Evolutionary conservation across 1,284 basidiomycete genomes (phyloP).

Genomic region (Naganishia sp.): DNA sequence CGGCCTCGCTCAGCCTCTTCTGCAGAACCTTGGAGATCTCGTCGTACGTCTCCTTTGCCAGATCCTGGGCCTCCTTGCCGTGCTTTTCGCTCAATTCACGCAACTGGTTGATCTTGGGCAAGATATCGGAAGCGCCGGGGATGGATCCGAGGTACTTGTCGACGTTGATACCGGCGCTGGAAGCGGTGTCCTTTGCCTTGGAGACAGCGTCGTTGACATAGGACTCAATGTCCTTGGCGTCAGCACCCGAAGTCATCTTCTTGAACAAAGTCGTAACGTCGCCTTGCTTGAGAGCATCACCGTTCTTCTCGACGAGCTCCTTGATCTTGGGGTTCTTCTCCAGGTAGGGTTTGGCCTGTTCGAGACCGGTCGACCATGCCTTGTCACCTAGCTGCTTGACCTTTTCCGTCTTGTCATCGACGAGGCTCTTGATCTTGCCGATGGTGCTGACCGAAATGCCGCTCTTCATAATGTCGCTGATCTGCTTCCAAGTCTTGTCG

Average conservation of each 20-base stretch:
- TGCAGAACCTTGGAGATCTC: conserved; percentile 31
- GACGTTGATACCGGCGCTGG: conserved; percentile 33
- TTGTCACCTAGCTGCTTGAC: conserved; percentile 31
- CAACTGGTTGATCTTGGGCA: conserved; percentile 30
- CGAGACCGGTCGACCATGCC: conserved; percentile 33
- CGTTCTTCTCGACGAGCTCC: conserved; percentile 34
- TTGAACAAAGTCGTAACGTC: conserved; percentile 30
- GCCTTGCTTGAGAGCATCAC: conserved; percentile 29
- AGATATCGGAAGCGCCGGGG: conserved; percentile 27
- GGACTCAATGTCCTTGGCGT: conserved; percentile 51
- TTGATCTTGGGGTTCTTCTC: conserved; percentile 36
- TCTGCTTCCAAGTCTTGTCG: conserved; percentile 49
- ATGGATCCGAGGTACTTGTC: conserved; percentile 31
- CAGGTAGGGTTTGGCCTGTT: conserved; percentile 35
- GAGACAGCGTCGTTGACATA: conserved; percentile 43
- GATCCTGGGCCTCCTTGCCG: conserved; percentile 32
- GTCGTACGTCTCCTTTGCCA: conserved; percentile 31
- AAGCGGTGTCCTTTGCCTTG: conserved; percentile 32
- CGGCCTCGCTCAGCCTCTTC: conserved; percentile 32
- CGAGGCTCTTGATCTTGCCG: conserved; percentile 33
- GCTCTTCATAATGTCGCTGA: conserved; percentile 38
- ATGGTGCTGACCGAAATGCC: conserved; percentile 31
- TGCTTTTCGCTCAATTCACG: conserved; percentile 30
- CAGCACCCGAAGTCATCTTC: conserved; percentile 27
- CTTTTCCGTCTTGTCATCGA: conserved; percentile 30